These are phyloP conservation scores for Ascochyta lentis DNA, from an alignment of 2,329 filamentous ascomycete species.

Conservation along the genomic window DNA sequence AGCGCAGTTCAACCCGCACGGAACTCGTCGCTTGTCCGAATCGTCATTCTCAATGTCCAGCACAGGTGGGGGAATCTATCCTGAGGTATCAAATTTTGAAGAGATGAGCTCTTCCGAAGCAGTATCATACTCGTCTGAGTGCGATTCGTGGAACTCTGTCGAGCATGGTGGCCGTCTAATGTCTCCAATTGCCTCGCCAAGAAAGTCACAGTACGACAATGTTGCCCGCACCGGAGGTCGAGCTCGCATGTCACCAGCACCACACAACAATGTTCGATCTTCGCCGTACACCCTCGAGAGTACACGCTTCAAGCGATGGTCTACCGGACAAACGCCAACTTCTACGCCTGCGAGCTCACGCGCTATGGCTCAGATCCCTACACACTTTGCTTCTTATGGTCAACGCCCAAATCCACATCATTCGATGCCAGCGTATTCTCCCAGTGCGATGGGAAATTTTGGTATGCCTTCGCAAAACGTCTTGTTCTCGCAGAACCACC, in stretches of 20 bases:
- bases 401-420: conserved; percentile 60
- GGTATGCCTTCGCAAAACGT: conserved; percentile 45
- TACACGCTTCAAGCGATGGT: conserved; percentile 75
- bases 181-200: conserved; percentile 76
- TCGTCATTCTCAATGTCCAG: conserved; percentile 77
- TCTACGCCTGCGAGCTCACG: conserved; percentile 66
- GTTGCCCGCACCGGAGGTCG: conserved; percentile 63
- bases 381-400: conserved; percentile 66
- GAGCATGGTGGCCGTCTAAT: conserved; percentile 69
- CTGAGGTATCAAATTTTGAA: conserved; percentile 74
- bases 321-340: conserved; percentile 67
- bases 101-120: conserved; percentile 74
- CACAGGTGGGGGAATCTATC: conserved; percentile 61
- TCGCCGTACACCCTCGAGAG: conserved; percentile 75
- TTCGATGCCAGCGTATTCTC: conserved; percentile 48
- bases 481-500: conserved; percentile 53
- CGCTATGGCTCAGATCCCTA: conserved; percentile 63
- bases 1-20: conserved; percentile 52
- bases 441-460: conserved; percentile 40
- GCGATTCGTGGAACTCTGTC: conserved; percentile 71
- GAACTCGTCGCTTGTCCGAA: conserved; percentile 70
- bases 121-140: conserved; percentile 65
- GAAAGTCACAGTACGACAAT: conserved; percentile 63
- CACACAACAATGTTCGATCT: conserved; percentile 70
- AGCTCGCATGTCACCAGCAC: conserved; percentile 74